Evolutionary conservation across 176 grass and related monocot species (phyloP), one percentile per base, ranked within the genome.

Genomic region (Carex cristatella): DNA sequence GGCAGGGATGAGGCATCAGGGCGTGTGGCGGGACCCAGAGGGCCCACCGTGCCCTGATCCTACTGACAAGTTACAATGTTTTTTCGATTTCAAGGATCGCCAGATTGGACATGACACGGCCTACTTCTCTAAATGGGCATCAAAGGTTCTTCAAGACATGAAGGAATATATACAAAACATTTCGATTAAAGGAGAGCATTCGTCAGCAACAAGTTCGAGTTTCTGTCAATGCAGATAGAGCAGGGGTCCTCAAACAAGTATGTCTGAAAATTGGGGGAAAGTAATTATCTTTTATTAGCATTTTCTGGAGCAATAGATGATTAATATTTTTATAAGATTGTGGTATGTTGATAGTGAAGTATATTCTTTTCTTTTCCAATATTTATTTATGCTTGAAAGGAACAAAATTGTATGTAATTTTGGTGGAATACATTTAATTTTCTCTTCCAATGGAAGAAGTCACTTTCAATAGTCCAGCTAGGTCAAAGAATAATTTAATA

Each of bases 1-100:
- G 27, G 66, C 88, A 0, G 90, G 92, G n/a, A 92, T 97, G 92
- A 84, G 15, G 30, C 94, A 97, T 80, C 75, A 89, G 58, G 94
- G 92, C 14, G 85, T 88, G 3, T 97, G 94, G 92, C 80, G 88
- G 74, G 92, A 97, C 15, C 51, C 88, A 0, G 7, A 86, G 3
- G 87, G 85, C n/a, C 87, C 90, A 37, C 68, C 86, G 0, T 94
- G 94, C 65, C 44, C 67, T 0, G 53, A 44, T 18, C 18, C 28
- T 0, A 65, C 10, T 1, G 87, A 90, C 23, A 38, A 5, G 1
- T 11, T 64, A 23, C 7, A 28, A 31, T 94, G 92, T 84, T 79
- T 91, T n/a, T 7, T 6, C 7, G 64, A 46, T 9, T 88, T 83
- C 71, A 94, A 97, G 69, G 73, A 88, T 64, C 61, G 85, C 2